Evolutionary conservation across 1,139 yeast genomes (phyloP), one percentile per base, ranked within the genome.

Genomic region (Hansenula anomala): DNA sequence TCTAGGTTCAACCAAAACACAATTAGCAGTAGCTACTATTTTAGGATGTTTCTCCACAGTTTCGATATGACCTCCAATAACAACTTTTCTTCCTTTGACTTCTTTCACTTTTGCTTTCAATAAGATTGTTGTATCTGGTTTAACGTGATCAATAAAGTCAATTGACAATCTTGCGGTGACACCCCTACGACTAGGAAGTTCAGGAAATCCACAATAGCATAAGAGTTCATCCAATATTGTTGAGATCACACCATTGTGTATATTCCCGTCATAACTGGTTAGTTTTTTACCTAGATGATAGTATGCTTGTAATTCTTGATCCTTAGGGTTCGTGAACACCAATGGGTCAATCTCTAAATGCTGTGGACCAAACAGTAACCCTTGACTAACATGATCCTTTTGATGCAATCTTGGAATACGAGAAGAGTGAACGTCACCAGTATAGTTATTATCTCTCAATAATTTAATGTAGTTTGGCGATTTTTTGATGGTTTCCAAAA

Each of bases 171-270:
- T 72, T 0, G 96, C 98, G 1, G 98, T 92, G 16, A 92, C 96
- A n/a, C 97, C 97, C 39, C 82, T 71, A 41, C 78, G 75, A 40
- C 81, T 78, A 1, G 98, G 97, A n/a, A 92, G 67, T 25, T 72
- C 64, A 6, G 90, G 80, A 56, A 89, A 92, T 16, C 96, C 97
- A 55, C 96, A 86, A 34, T 80, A 72, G 53, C 96, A 88, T 33
- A 92, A 67, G 0, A 86, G 81, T 58, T 92, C 98, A 59, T 92
- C 98, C 35, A 92, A 55, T 28, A 92, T 63, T 2, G 96, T 82
- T 1, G 96, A 78, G 3, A 90, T 64, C 5, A 90, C 70, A 0
- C 98, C 98, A 48, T 92, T 90, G 55, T 92, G 97, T 25, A 92
- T 75, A 39, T 78, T 77, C 0, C 88, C 88, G 23, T 60, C 59